Percentiles rank a stretch among this genome's conserved stretches.
phyloP scores from a whole-genome alignment of 306 rosid species.

The Delonix regia region DNA sequence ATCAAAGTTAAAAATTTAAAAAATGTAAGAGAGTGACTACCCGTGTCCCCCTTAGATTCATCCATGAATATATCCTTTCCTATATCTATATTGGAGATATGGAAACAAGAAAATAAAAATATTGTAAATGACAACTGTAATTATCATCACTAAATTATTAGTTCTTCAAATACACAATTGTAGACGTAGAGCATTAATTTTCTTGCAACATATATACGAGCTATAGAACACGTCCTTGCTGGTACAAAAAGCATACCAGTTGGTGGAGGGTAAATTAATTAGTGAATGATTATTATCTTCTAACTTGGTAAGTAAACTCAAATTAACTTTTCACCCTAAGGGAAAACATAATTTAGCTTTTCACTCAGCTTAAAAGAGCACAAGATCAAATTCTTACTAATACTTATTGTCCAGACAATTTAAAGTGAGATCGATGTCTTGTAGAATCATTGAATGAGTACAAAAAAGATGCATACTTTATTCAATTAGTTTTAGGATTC shows the following conservation, averaged over 20 bases:
- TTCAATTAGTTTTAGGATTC: slow-evolving; percentile 25
- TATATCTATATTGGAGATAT: background rate
- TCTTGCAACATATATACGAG: background rate
- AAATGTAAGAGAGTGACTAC: no score
- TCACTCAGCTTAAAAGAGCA: slow-evolving; percentile 41
- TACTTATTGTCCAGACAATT: slow-evolving; percentile 31
- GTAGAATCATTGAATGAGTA: slow-evolving; percentile 46
- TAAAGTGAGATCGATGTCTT: slow-evolving; percentile 51
- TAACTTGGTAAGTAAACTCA: slow-evolving; percentile 17
- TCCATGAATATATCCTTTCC: no score
- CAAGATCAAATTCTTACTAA: slow-evolving; percentile 28
- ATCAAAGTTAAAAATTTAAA: no score
- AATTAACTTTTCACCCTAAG: slow-evolving; percentile 42
- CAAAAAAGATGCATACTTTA: slow-evolving; percentile 33
- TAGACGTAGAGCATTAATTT: background rate
- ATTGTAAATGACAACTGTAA: background rate
- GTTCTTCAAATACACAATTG: background rate
- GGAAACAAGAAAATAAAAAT: background rate
- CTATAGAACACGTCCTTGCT: background rate
- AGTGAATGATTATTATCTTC: slow-evolving; percentile 9
- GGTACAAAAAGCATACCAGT: background rate
- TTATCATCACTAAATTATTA: background rate
- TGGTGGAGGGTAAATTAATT: background rate
- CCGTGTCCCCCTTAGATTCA: no score
- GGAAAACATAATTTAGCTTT: slow-evolving; percentile 40